Conservation (phyloP, 257 asterid species). For the Haberlea rhodopensis region DNA sequence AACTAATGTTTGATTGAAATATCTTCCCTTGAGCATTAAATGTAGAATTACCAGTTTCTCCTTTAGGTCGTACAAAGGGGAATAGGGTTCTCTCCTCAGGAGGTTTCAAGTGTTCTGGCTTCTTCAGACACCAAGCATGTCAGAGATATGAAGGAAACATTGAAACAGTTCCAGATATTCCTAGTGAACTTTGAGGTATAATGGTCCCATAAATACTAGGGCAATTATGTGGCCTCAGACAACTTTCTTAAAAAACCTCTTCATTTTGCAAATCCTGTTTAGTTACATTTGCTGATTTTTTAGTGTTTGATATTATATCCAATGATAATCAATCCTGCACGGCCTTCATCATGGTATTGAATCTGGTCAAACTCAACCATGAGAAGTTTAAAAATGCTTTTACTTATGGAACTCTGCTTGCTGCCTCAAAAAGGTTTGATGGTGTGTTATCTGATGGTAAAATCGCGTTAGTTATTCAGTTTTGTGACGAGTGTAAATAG, state of each 20-base stretch:
- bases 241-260: neutral
- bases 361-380: neutral
- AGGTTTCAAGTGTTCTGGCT: conserved; percentile 57
- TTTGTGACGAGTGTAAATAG: neutral
- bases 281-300: neutral
- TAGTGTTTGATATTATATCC: neutral
- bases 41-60: neutral
- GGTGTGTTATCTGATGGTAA: neutral
- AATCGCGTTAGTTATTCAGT: neutral
- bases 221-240: neutral
- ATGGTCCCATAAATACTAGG: conserved; percentile 8
- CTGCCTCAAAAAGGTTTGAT: neutral
- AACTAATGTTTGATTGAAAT: neutral
- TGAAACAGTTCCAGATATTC: conserved; percentile 64
- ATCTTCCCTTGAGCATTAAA: neutral
- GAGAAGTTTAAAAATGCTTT: too few relatives aligned
- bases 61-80: conserved; percentile 61
- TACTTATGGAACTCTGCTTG: neutral
- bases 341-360: neutral
- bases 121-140: conserved; percentile 46
- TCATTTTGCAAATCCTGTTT: neutral
- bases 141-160: conserved; percentile 45
- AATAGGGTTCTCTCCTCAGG: conserved; percentile 73
- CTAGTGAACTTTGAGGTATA: conserved; percentile 77
- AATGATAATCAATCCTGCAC: neutral